Evolutionary conservation across 495 filamentous ascomycete genomes (phyloP).

Genomic region (Lasiosphaeria ovina): DNA sequence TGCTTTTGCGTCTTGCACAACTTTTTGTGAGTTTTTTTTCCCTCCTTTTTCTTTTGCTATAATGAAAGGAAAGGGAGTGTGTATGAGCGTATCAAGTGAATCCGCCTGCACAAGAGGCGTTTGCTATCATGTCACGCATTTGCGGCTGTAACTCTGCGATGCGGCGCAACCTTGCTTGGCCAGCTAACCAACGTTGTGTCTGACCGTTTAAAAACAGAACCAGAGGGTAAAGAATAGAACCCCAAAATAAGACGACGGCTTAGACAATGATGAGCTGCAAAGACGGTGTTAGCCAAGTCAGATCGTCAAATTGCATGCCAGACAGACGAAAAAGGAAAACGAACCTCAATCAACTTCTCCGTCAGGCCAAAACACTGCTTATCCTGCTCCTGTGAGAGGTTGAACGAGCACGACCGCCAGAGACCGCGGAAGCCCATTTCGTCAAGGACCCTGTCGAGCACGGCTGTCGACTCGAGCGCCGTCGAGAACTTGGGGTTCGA

Average conservation of each 20-base stretch:
- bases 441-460: constrained; percentile 47
- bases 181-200: background rate
- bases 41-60: too few relatives aligned
- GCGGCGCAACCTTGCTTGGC: too few relatives aligned
- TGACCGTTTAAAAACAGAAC: background rate
- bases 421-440: constrained; percentile 58
- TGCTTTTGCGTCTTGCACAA: too few relatives aligned
- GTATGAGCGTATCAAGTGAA: too few relatives aligned
- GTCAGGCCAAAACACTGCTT: constrained; percentile 52
- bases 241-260: too few relatives aligned
- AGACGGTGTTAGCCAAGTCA: background rate
- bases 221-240: background rate
- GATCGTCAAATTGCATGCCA: background rate
- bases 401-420: constrained; percentile 51
- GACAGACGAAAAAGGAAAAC: constrained; percentile 18
- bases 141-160: too few relatives aligned
- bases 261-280: constrained; percentile 12
- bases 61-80: too few relatives aligned
- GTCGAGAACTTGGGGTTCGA: constrained; percentile 43
- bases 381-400: constrained; percentile 43
- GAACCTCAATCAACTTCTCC: constrained; percentile 59
- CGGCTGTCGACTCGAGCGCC: constrained; percentile 36
- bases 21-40: too few relatives aligned
- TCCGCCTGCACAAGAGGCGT: too few relatives aligned
- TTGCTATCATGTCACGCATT: too few relatives aligned